A percentile compares a stretch with the other conserved stretches of the same genome.
phyloP scores from a whole-genome alignment of 73 alveolate genomes.

The Symbiodinium pilosum region DNA sequence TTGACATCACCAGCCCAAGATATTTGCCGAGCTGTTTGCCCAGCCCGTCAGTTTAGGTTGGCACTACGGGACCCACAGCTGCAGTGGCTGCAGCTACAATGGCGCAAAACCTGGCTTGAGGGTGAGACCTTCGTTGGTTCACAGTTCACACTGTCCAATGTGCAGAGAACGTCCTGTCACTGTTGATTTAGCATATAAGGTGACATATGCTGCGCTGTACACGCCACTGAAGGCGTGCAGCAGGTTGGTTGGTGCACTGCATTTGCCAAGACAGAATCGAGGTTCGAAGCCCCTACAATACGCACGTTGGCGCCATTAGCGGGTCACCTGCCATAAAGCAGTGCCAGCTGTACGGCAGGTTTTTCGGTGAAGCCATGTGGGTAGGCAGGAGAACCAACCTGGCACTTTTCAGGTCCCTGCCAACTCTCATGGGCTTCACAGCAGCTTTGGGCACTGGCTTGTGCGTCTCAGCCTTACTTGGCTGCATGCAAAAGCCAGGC shows the following conservation, averaged over 20 bases:
- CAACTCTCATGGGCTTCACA: constrained; percentile 75
- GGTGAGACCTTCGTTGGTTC: no score
- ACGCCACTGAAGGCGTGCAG: constrained; percentile 63
- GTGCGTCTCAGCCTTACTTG: neutral
- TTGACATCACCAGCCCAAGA: neutral
- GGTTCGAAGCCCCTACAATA: constrained; percentile 87
- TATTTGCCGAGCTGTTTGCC: neutral
- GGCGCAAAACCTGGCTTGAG: neutral
- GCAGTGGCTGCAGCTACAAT: constrained; percentile 62
- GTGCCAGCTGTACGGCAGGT: neutral
- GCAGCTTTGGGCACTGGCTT: constrained; percentile 88
- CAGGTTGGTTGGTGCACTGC: no score
- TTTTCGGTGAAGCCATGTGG: no score
- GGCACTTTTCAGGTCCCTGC: constrained; percentile 36
- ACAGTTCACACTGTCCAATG: no score
- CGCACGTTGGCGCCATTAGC: constrained; percentile 80
- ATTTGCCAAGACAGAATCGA: neutral
- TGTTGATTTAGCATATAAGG: neutral
- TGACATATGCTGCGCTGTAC: constrained; percentile 72
- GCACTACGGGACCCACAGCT: constrained; percentile 61
- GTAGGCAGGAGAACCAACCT: neutral
- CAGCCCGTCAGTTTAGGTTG: constrained; percentile 12
- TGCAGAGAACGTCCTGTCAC: no score
- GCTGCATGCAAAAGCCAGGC: no score
- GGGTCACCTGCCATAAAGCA: constrained; percentile 19